phyloP scores from a whole-genome alignment of 2,329 filamentous ascomycete genomes.

The Coniochaeta ligniaria region DNA sequence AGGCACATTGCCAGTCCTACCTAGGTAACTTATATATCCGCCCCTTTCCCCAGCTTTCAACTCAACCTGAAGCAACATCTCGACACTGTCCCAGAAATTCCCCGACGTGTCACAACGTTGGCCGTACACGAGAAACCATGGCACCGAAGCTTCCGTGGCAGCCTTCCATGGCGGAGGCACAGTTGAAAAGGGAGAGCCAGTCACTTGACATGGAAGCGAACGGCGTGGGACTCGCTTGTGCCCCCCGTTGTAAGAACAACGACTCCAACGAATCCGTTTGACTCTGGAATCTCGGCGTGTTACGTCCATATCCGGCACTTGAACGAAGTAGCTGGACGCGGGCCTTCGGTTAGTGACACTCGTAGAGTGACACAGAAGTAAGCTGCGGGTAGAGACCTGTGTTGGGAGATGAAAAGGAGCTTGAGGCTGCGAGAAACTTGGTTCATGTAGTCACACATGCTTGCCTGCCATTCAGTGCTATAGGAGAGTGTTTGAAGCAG shows the following conservation, averaged over 20 bases:
- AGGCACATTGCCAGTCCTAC: not conserved
- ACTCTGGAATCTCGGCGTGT: not conserved
- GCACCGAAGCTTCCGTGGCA: not conserved
- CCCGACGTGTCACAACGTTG: not conserved
- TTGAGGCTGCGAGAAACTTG: not conserved
- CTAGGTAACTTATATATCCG: not conserved
- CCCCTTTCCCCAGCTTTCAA: not conserved
- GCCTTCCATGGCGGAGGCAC: too few species aligned
- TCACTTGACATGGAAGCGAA: not conserved
- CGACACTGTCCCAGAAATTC: not conserved
- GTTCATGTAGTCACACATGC: not conserved
- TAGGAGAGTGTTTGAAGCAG: not conserved
- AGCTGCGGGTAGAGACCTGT: not conserved
- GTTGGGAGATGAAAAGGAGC: not conserved
- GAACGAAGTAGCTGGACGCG: not conserved
- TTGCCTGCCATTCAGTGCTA: not conserved
- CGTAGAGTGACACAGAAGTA: not conserved
- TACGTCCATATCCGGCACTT: not conserved
- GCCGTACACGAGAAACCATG: not conserved
- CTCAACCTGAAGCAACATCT: not conserved
- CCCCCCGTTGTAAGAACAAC: not conserved
- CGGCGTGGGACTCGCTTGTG: not conserved
- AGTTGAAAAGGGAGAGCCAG: not conserved
- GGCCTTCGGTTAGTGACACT: not conserved
- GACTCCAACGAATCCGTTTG: not conserved